Percentiles rank a stretch among this genome's conserved stretches.
phyloP scores from a whole-genome alignment of 345 rosid genomes.

The Sisymbrium irio region DNA sequence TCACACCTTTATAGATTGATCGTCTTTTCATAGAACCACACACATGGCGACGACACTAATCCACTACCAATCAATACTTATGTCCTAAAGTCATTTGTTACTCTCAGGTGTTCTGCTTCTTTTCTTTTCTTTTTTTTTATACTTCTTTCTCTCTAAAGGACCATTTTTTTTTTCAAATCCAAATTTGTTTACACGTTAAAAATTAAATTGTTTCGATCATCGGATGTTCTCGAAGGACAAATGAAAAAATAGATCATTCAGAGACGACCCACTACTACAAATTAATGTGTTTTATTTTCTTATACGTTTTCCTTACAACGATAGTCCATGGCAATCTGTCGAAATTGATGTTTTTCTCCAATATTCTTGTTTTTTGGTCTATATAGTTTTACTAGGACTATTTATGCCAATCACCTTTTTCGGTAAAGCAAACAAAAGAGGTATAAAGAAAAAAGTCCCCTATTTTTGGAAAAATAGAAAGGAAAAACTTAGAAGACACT shows the following conservation, averaged over 20 bases:
- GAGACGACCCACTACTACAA: neutral
- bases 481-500: constrained; percentile 17
- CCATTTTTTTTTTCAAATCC: neutral
- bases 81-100: constrained; percentile 35
- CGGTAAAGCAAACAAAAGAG: constrained; percentile 21
- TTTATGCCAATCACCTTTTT: constrained; percentile 23
- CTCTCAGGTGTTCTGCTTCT: constrained; percentile 35
- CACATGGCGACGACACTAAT: constrained; percentile 25
- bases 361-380: neutral
- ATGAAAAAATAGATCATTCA: neutral
- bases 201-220: neutral
- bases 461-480: constrained; percentile 23
- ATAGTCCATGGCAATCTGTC: neutral
- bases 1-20: constrained; percentile 29
- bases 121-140: neutral
- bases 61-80: constrained; percentile 8
- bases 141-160: neutral
- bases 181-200: neutral
- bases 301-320: neutral
- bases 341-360: neutral
- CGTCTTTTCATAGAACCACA: constrained; percentile 22
- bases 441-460: constrained; percentile 6
- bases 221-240: neutral
- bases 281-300: neutral
- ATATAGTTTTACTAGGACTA: neutral